Evolutionary conservation across 148 eudicot genomes (phyloP), one percentile per base, ranked within the genome.

Genomic region (Vaccinium vitisidaea): DNA sequence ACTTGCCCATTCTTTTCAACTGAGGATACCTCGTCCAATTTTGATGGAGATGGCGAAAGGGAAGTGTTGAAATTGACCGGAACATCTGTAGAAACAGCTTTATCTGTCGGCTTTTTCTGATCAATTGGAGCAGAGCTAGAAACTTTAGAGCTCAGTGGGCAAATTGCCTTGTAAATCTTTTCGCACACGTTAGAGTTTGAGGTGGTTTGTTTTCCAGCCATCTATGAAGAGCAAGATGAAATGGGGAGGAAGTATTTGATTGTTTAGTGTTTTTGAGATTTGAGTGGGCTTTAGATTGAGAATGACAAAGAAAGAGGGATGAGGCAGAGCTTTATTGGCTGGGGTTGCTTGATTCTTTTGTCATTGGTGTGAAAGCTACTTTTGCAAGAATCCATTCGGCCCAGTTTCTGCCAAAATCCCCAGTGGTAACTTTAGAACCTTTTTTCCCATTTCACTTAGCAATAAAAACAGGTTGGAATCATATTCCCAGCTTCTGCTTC

Each of bases 161-260:
- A 15, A 65, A 86, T 52, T 16, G 82, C 80, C 81, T 63, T 82
- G 81, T 48, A 80, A 46, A 89, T 52, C 83, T 86, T 87, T 19
- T 76, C 69, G 23, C 82, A 84, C 15, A 83, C 86, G 11, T 21
- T 39, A 59, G 67, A 79, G 19, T 76, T 75, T 81, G 77, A 15
- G 69, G 16, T 75, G 74, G 36, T 75, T 36, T 86, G 84, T 82
- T 82, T 80, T 23, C 46, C 49, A 14, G 78, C 90, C 90, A 88
- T 88, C 48, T 82, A 53, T 48, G 32, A 71, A 6, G 73, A 10
- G 73, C 18, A 79, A 53, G 69, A 2, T 54, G n/a, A 14, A 23
- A 53, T 39, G 23, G 46, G 74, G 75, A 21, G 52, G 55, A 70
- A 46, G 79, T 76, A 21, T 10, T 48, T 46, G 79, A 5, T 48